These are phyloP conservation scores for Penicillium sp. DNA, from an alignment of 2,329 filamentous ascomycete species.

Conservation along the genomic window DNA sequence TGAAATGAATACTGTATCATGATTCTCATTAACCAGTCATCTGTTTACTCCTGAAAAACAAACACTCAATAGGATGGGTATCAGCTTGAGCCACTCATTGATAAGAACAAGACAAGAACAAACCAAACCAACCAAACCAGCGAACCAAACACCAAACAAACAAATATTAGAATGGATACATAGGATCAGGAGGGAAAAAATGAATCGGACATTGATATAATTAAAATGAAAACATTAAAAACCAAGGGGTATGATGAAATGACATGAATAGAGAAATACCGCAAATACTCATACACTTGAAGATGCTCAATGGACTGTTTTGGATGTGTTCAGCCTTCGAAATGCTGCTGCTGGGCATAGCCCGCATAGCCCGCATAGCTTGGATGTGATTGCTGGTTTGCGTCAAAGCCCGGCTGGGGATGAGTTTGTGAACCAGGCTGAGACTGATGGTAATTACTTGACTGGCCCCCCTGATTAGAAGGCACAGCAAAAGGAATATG, in stretches of 20 bases:
- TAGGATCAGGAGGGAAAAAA: neutral
- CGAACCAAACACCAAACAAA: neutral
- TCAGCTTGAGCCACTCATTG: slow-evolving; percentile 2
- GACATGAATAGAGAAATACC: neutral
- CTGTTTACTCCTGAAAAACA: neutral
- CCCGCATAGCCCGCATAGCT: neutral
- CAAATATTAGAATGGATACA: neutral
- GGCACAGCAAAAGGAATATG: slow-evolving; percentile 39
- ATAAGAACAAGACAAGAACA: neutral
- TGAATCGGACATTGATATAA: neutral
- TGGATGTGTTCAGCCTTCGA: neutral
- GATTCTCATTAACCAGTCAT: neutral
- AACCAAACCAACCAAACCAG: neutral
- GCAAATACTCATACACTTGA: neutral
- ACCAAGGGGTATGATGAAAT: neutral
- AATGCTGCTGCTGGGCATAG: slow-evolving; percentile 1
- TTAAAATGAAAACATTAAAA: neutral
- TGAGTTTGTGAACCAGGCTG: too few relatives aligned
- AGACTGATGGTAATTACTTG: neutral
- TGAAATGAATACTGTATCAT: neutral
- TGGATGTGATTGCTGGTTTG: neutral
- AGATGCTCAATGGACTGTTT: neutral
- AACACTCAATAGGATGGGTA: slow-evolving; percentile 8
- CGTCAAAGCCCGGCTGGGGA: neutral
- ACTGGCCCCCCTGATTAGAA: neutral